Evolutionary conservation across 2,329 filamentous ascomycete species (phyloP).

Genomic region (Cladophialophora chaetospira): DNA sequence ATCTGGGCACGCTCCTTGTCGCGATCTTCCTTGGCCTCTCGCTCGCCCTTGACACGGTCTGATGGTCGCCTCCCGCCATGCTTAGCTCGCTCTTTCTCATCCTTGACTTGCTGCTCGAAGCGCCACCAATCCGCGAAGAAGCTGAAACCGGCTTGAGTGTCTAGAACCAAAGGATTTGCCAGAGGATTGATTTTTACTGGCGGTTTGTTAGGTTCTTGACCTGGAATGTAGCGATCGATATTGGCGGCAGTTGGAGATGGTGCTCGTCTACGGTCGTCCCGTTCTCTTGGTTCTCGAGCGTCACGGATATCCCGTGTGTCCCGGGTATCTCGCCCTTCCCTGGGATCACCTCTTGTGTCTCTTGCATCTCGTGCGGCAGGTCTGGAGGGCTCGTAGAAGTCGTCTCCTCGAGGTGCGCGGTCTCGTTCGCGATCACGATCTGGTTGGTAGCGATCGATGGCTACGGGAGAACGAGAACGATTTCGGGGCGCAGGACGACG

Average conservation of each 20-base stretch:
- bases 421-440: constrained; percentile 44
- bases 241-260: constrained; percentile 60
- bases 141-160: constrained; percentile 68
- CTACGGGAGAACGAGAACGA: constrained; percentile 62
- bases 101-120: constrained; percentile 63
- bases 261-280: constrained; percentile 59
- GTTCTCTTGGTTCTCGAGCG: constrained; percentile 58
- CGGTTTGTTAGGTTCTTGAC: constrained; percentile 58
- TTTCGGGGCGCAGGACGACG: constrained; percentile 48
- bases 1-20: constrained; percentile 65
- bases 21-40: constrained; percentile 63
- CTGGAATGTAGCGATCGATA: constrained; percentile 67
- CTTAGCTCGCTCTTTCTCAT: constrained; percentile 64
- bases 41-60: constrained; percentile 61
- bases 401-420: constrained; percentile 24
- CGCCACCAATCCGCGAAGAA: constrained; percentile 71
- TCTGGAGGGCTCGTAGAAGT: constrained; percentile 19
- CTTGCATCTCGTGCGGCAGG: constrained; percentile 2
- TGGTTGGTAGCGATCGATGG: constrained; percentile 67
- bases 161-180: constrained; percentile 62
- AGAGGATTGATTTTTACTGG: constrained; percentile 59
- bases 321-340: background rate
- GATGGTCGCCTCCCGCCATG: constrained; percentile 59
- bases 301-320: constrained; percentile 40
- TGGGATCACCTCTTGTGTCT: background rate